Conservation (phyloP, 495 filamentous ascomycete species). For the Parachaetomium inaequale region DNA sequence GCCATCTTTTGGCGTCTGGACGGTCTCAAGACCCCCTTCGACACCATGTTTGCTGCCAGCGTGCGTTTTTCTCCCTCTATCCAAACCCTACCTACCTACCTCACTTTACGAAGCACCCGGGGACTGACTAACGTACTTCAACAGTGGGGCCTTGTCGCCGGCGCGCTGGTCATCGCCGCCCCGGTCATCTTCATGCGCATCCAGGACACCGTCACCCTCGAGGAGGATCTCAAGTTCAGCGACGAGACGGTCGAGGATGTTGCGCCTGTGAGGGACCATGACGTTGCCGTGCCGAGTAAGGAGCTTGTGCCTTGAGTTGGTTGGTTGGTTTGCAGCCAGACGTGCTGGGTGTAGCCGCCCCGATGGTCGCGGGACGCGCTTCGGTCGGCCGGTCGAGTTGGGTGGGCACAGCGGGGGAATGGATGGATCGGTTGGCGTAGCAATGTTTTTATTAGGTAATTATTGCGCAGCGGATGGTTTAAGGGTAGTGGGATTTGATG, state of each 20-base stretch:
- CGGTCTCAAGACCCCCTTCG: slow-evolving; percentile 57
- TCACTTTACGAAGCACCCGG: background rate
- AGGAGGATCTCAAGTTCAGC: slow-evolving; percentile 77
- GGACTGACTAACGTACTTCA: background rate
- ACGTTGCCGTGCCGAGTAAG: background rate
- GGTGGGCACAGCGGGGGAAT: background rate
- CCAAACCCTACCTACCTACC: background rate
- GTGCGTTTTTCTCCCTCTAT: slow-evolving; percentile 31
- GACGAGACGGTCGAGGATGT: slow-evolving; percentile 76
- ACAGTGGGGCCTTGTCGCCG: slow-evolving; percentile 71
- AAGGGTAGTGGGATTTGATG: background rate
- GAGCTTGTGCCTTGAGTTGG: background rate
- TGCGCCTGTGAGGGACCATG: background rate
- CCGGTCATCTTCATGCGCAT: slow-evolving; percentile 78
- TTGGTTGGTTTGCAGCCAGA: background rate
- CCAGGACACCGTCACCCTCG: slow-evolving; percentile 65
- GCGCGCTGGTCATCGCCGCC: slow-evolving; percentile 67
- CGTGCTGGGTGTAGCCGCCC: no score
- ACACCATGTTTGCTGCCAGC: slow-evolving; percentile 54
- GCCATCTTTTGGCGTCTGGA: slow-evolving; percentile 86
- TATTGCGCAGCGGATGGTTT: background rate
- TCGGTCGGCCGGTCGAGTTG: no score
- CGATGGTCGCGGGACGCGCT: no score
- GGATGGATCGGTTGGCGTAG: background rate
- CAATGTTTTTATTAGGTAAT: background rate